Evolutionary conservation across 1,284 basidiomycete species (phyloP), one percentile per base, ranked within the genome.

Genomic region (Ustilago vetiveriae): DNA sequence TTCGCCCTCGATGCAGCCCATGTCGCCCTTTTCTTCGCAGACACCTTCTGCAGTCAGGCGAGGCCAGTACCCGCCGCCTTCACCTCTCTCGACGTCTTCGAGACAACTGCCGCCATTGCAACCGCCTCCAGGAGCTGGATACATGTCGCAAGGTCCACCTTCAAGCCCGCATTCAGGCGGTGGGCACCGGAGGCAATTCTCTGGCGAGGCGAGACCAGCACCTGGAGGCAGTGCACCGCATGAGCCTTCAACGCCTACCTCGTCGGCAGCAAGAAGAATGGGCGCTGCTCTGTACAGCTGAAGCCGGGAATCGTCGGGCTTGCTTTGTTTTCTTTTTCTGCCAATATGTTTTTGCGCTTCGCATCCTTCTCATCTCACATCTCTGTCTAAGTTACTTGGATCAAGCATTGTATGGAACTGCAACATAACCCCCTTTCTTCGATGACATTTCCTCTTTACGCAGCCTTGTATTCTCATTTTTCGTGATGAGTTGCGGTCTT

Each of bases 251-350:
- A 68, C 54, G 8, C 64, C 64, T 0, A 67, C 51, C 17, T 55
- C 55, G 13, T 55, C 55, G 13, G 14, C 29, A 1, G 48, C 41
- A 13, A 57, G 62, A 23, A 41, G 62, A 30, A 66, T 71, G 63
- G 62, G 68, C 3, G 58, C 57, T 39, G 63, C 68, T 11, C 48
- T 71, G 23, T 71, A 71, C 43, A 62, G 57, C 44, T 66, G 35
- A 37, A 9, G 5, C 17, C 23, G 5, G 6, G 14, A 35, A 11
- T 7, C 14, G 36, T 42, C 10, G n/a, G 16, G 9, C 9, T n/a
- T 26, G 33, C 33, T 36, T 16, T 14, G 16, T 45, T 17, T 45
- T n/a, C n/a, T n/a, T n/a, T n/a, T n/a, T n/a, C n/a, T n/a, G n/a
- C n/a, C n/a, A n/a, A n/a, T n/a, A n/a, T n/a, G n/a, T n/a, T n/a